Evolutionary conservation across 1,139 yeast species (phyloP), one percentile per base, ranked within the genome.

Genomic region (Meyerozyma guilliermondii): DNA sequence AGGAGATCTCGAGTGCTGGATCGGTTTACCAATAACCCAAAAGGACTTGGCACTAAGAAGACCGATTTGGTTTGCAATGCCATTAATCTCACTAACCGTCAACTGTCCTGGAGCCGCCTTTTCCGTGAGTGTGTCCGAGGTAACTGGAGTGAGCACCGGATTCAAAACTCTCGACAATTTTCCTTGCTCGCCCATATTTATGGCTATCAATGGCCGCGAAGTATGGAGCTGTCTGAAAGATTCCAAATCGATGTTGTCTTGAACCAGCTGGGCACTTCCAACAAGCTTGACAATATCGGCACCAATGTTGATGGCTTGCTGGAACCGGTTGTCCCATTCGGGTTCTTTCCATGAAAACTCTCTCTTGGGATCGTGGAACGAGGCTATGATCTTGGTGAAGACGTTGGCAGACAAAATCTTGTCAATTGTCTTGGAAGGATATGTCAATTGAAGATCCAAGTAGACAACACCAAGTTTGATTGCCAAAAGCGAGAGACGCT

Each of bases 1-100:
- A 38, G 98, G 98, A 2, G 97, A 88, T 57, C 88, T 79, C 2
- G 98, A 89, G 60, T 89, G 96, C 5, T 76, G 65, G 46, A 91
- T 77, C 41, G 98, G 98, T 14, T 74, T 69, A 4, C 98, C 98
- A 49, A 83, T 83, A 49, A 92, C 82, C 66, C 78, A 87, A 54
- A 81, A 87, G 48, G 79, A 73, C 66, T 82, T 78, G 10, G 70
- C 57, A 2, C 62, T 52, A 39, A 74, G 63, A 14, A 82, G 83
- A 28, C 96, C 96, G 52, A 88, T 71, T 38, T 74, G 66, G n/a
- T 77, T 57, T 46, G 72, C 74, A 2, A 82, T 68, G 44, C 70
- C 60, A 60, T 88, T 81, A 51, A 87, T 80, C 55, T 87, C 79
- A 41, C 66, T 58, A 30, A 83, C 63, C 1, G 82, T 70, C 44